Conservation (phyloP, 2,329 filamentous ascomycete genomes). For the Fusarium ambrosium region DNA sequence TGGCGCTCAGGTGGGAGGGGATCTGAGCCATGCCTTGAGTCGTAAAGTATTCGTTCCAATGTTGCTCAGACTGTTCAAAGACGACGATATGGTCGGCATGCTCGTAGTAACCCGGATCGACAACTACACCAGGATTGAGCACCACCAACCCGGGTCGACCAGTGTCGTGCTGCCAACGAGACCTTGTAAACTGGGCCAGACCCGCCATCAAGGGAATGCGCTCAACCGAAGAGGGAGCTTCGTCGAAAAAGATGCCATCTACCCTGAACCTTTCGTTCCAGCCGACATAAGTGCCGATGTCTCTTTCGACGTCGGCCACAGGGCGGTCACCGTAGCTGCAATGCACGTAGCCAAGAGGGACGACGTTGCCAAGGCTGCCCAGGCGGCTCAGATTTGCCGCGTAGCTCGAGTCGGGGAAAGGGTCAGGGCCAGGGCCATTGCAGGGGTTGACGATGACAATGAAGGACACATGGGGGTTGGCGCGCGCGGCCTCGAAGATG, state of each 20-base stretch:
- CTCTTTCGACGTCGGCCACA: slow-evolving; percentile 6
- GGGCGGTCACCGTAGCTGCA: slow-evolving; percentile 30
- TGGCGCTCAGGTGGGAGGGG: not conserved
- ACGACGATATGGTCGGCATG: slow-evolving; percentile 26
- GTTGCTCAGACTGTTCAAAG: slow-evolving; percentile 26
- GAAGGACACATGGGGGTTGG: slow-evolving; percentile 22
- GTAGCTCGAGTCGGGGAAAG: slow-evolving; percentile 27
- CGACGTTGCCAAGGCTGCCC: not conserved
- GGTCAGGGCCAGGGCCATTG: slow-evolving; percentile 25
- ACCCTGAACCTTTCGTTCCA: slow-evolving; percentile 29
- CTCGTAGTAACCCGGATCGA: slow-evolving; percentile 18
- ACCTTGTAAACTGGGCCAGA: slow-evolving; percentile 24
- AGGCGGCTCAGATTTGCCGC: slow-evolving; percentile 13
- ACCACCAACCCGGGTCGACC: slow-evolving; percentile 11
- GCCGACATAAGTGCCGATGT: slow-evolving; percentile 24
- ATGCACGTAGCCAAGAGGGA: slow-evolving; percentile 34
- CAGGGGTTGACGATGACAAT: slow-evolving; percentile 31
- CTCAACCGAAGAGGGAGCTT: slow-evolving; percentile 20
- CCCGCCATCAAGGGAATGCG: not conserved
- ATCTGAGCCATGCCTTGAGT: not conserved
- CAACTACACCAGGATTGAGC: slow-evolving; percentile 28
- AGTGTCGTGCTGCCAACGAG: slow-evolving; percentile 13
- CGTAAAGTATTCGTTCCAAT: slow-evolving; percentile 12
- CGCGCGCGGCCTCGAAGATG: slow-evolving; percentile 21
- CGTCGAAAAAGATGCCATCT: slow-evolving; percentile 38